Evolutionary conservation across 1,284 basidiomycete species (phyloP).

Genomic region (Cutaneotrichosporon cavernicola): DNA sequence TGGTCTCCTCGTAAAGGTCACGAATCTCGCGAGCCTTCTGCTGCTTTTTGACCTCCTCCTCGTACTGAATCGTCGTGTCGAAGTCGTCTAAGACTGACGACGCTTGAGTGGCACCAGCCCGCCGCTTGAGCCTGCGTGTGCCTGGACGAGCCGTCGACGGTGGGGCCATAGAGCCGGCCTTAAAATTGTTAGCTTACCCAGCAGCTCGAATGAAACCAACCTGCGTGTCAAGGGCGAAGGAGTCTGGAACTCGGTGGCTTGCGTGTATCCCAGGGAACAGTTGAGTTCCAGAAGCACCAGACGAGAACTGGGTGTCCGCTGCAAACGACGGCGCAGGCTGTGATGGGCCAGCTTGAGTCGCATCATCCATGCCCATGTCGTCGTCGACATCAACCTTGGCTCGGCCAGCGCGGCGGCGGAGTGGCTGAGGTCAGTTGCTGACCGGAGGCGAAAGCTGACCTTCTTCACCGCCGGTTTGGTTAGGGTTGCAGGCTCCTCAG

Average conservation of each 20-base stretch:
- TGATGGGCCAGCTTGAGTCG: conserved; percentile 3
- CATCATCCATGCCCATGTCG: conserved; percentile 12
- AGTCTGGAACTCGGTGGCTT: conserved; percentile 17
- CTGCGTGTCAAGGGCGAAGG: conserved; percentile 22
- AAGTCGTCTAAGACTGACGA: conserved; percentile 26
- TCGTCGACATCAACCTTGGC: conserved; percentile 27
- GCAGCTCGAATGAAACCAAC: neutral
- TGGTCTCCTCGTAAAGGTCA: conserved; percentile 43
- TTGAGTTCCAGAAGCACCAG: conserved; percentile 6
- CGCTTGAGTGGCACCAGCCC: conserved; percentile 20
- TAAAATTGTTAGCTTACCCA: neutral
- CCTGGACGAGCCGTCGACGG: neutral
- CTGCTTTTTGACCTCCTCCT: conserved; percentile 29
- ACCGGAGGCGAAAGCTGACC: neutral
- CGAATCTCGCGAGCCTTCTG: conserved; percentile 36
- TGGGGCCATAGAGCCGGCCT: neutral
- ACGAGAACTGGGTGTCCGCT: conserved; percentile 17
- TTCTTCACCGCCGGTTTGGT: conserved; percentile 8
- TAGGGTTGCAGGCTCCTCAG: neutral
- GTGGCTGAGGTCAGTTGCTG: conserved; percentile 21
- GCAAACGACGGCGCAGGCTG: conserved; percentile 13
- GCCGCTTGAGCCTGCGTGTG: conserved; percentile 25
- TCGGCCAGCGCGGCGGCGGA: conserved; percentile 34
- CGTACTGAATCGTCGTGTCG: conserved; percentile 27
- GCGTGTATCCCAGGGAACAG: neutral